Base-by-base conservation (phyloP, 108 stramenopile genomes). In the Skeletonema marinoi region DNA sequence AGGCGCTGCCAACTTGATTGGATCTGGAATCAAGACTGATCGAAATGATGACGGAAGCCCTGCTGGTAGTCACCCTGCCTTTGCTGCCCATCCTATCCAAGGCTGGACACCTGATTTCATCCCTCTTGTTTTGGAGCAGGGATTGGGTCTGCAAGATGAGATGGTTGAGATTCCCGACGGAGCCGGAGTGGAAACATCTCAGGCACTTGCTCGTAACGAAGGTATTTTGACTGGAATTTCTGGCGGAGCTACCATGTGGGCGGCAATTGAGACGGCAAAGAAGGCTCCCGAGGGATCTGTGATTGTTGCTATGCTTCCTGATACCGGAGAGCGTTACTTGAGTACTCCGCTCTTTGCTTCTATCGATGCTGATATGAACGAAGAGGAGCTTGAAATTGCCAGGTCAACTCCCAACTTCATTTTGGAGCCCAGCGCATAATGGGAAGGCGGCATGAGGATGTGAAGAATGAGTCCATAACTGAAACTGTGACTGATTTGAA, bases 81-180 rank as follows among this genome's bases (percentile, higher is more conserved):
- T 87, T 63, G 54, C 65, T 32, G 66, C 74, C 4, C 80, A 65
- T 54, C 71, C 44, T 30, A 74, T 75, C 44, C 90, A 88, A 78
- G 90, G 94, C 64, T 88, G 91, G 94, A 86, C 89, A 61, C 71
- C 94, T 56, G 94, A 95, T 73, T 92, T 95, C 50, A 95, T 95
- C 78, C 92, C 94, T 14, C 74, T 77, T 32, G 77, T 92, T 29
- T 62, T 92, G 36, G 82, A 80, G 38, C 68, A 87, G 33, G 92
- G 82, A 32, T 38, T 72, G 32, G 69, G 76, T 12, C 58, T 82
- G 9, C 64, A 78, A 25, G 88, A 94, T 63, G 85, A 90, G 19
- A 59, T 85, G 10, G 41, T 92, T 12, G 71, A 73, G 19, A 78
- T 85, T 70, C 80, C n/a, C 11, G 89, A 78, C 17, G 81, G 77